Conservation (phyloP, 129 eudicot species). For the Ambrosia trifida region DNA sequence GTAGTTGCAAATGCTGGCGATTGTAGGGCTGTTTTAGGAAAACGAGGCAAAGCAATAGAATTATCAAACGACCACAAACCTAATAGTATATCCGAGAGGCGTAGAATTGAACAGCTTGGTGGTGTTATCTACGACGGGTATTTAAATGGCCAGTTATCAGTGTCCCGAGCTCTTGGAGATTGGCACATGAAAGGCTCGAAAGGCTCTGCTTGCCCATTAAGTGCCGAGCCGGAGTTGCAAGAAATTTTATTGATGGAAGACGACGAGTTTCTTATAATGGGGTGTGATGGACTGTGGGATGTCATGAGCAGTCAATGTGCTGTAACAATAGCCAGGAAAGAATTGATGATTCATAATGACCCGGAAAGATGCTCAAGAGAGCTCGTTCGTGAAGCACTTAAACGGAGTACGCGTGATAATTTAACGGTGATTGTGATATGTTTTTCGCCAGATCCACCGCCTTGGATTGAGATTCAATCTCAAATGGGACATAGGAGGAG, state of each 20-base stretch:
- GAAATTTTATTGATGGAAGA: slow-evolving; percentile 55
- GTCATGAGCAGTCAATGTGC: slow-evolving; percentile 96
- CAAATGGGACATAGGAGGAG: slow-evolving; percentile 56
- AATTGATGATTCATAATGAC: slow-evolving; percentile 76
- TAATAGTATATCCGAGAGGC: slow-evolving; percentile 58
- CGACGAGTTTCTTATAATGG: slow-evolving; percentile 78
- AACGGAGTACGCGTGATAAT: slow-evolving; percentile 67
- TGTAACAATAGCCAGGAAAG: slow-evolving; percentile 70
- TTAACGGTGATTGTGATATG: slow-evolving; percentile 70
- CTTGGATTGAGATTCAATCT: slow-evolving; percentile 59
- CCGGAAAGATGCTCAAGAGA: slow-evolving; percentile 80
- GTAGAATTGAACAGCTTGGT: slow-evolving; percentile 72
- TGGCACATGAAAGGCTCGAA: slow-evolving; percentile 93
- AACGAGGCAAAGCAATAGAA: slow-evolving; percentile 79
- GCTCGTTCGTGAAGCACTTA: slow-evolving; percentile 81
- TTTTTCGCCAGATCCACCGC: slow-evolving; percentile 83
- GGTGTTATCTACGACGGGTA: slow-evolving; percentile 84
- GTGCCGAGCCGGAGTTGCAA: slow-evolving; percentile 74
- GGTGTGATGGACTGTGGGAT: slow-evolving; percentile 94
- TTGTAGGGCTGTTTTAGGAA: slow-evolving; percentile 86
- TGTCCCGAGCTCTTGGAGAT: slow-evolving; percentile 87
- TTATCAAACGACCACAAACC: slow-evolving; percentile 93
- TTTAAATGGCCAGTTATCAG: slow-evolving; percentile 80
- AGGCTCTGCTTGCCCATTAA: slow-evolving; percentile 70
- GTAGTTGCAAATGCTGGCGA: slow-evolving; percentile 86